phyloP scores from a whole-genome alignment of 1,139 yeast genomes.

The Protomyces macrosporus region DNA sequence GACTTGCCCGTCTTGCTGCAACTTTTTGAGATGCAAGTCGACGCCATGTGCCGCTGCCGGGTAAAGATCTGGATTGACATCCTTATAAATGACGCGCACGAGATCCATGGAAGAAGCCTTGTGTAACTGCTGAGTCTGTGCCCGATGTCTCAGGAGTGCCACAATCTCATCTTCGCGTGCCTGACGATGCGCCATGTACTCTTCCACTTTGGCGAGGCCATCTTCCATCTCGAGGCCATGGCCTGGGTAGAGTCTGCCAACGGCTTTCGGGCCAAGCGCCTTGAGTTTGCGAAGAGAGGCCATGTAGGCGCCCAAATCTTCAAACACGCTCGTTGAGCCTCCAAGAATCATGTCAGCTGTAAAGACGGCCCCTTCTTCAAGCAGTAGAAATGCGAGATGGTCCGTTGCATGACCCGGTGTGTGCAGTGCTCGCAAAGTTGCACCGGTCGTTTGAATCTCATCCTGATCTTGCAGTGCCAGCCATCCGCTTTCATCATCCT shows the following conservation, averaged over 20 bases:
- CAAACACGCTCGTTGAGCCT: slow-evolving; percentile 41
- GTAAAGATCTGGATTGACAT: slow-evolving; percentile 35
- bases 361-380: slow-evolving; percentile 39
- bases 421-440: slow-evolving; percentile 37
- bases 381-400: slow-evolving; percentile 40
- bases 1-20: slow-evolving; percentile 29
- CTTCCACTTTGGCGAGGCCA: slow-evolving; percentile 37
- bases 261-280: slow-evolving; percentile 28
- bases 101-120: slow-evolving; percentile 32
- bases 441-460: slow-evolving; percentile 36
- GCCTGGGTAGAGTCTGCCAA: slow-evolving; percentile 37
- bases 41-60: slow-evolving; percentile 39
- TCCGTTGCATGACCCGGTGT: slow-evolving; percentile 44
- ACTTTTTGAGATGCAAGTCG: slow-evolving; percentile 38
- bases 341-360: slow-evolving; percentile 44
- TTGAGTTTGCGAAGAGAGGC: slow-evolving; percentile 37
- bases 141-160: slow-evolving; percentile 28
- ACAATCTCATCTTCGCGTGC: slow-evolving; percentile 40
- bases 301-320: slow-evolving; percentile 38
- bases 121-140: slow-evolving; percentile 14
- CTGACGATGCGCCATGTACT: slow-evolving; percentile 40
- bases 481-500: slow-evolving; percentile 25
- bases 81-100: slow-evolving; percentile 37
- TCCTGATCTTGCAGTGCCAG: slow-evolving; percentile 26
- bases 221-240: slow-evolving; percentile 41